Conservation (phyloP, 2,329 filamentous ascomycete species). For the Phialophora tarda region DNA sequence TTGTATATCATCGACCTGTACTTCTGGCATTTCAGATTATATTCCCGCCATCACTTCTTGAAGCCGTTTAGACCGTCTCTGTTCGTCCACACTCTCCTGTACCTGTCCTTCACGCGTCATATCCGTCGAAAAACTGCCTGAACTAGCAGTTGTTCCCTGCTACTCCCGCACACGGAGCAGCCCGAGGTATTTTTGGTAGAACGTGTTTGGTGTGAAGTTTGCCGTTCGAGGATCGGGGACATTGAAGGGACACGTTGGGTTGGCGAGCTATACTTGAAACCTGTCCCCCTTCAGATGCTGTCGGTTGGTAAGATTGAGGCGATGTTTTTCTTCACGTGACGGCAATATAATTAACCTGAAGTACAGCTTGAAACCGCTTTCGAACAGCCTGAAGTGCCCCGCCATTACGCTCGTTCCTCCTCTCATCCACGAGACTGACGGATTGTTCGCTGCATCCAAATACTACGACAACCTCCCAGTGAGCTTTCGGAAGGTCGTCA, state of each 20-base stretch:
- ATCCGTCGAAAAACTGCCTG: background rate
- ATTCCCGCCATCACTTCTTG: background rate
- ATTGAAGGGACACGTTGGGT: background rate
- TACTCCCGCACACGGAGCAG: background rate
- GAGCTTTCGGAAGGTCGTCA: background rate
- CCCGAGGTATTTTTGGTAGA: background rate
- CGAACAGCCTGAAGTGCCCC: background rate
- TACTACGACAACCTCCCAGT: background rate
- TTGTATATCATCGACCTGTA: constrained; percentile 22
- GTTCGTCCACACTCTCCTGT: background rate
- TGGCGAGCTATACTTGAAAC: constrained; percentile 19
- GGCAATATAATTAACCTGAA: constrained; percentile 8
- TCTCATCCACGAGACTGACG: background rate
- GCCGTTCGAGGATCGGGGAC: background rate
- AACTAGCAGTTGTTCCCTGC: background rate
- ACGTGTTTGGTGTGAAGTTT: background rate
- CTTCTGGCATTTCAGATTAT: background rate
- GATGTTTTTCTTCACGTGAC: constrained; percentile 21
- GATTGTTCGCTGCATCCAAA: background rate
- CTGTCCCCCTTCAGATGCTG: constrained; percentile 19
- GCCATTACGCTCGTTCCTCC: background rate
- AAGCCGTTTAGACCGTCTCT: background rate
- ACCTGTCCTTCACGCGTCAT: background rate
- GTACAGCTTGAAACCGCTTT: constrained; percentile 3
- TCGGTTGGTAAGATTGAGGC: constrained; percentile 25